Percentiles rank a stretch among this genome's conserved stretches.
Conservation (phyloP, 352 stramenopile genomes). For the Pythium pyrilobum region DNA sequence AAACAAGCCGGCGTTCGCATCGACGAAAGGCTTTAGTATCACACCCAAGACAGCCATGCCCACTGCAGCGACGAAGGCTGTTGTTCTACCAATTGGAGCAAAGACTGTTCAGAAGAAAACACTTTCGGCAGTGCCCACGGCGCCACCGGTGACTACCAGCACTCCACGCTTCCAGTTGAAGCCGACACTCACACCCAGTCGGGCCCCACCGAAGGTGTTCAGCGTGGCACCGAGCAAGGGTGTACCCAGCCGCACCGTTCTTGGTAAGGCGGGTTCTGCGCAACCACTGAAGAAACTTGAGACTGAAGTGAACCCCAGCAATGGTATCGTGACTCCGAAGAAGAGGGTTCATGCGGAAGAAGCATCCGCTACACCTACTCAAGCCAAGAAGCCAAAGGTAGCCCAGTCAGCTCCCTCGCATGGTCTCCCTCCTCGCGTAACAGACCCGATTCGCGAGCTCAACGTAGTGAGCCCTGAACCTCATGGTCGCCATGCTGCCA, state of each 20-base stretch:
- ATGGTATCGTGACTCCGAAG: too few relatives aligned
- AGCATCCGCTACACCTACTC: neutral
- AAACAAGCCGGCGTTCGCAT: too few relatives aligned
- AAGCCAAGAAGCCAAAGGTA: neutral
- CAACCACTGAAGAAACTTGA: too few relatives aligned
- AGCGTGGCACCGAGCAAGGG: too few relatives aligned
- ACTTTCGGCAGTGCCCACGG: too few relatives aligned
- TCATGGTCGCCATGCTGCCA: neutral
- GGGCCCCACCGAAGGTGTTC: too few relatives aligned
- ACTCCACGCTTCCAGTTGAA: neutral
- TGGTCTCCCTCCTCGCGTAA: too few relatives aligned
- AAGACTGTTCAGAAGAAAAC: neutral
- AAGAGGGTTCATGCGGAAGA: neutral
- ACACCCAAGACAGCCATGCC: neutral
- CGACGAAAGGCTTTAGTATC: too few relatives aligned
- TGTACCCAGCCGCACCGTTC: too few relatives aligned
- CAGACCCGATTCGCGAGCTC: constrained; percentile 4
- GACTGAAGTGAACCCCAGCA: too few relatives aligned
- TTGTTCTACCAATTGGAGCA: neutral
- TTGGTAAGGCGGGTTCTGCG: too few relatives aligned
- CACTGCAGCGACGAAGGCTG: neutral
- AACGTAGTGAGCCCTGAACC: constrained; percentile 13
- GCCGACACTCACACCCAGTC: neutral
- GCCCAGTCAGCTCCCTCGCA: neutral
- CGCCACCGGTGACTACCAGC: too few relatives aligned